phyloP scores from a whole-genome alignment of 176 grass and related monocot species.

The Miscanthus lutarioriparius region DNA sequence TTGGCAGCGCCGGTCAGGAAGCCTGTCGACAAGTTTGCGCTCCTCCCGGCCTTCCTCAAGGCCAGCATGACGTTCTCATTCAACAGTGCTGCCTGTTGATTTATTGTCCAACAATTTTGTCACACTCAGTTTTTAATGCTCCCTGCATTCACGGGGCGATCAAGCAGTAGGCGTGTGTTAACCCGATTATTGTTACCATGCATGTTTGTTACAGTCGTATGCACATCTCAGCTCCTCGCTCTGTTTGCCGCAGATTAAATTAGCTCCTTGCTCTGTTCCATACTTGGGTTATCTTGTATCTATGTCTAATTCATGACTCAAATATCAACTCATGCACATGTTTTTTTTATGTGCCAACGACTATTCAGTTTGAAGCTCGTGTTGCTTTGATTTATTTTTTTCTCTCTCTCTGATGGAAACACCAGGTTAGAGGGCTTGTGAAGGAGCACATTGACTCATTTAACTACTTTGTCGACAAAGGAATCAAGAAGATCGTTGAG shows the following conservation, averaged over 20 bases:
- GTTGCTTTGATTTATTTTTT: neutral
- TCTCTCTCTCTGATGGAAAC: neutral
- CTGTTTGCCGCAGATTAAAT: neutral
- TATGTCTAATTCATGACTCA: neutral
- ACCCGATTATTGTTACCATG: neutral
- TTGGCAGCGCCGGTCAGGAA: conserved; percentile 62
- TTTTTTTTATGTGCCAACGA: neutral
- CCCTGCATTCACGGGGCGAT: neutral
- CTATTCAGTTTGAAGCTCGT: neutral
- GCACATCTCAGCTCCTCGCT: neutral
- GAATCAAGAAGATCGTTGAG: conserved; percentile 75
- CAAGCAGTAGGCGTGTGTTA: neutral
- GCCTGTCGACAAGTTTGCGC: conserved; percentile 73
- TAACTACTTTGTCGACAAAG: conserved; percentile 82
- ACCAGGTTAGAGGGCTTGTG: conserved; percentile 56
- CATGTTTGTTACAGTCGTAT: neutral
- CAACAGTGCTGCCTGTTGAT: neutral
- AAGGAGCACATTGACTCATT: conserved; percentile 90
- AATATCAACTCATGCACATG: neutral
- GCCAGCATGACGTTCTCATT: conserved; percentile 17
- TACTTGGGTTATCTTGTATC: neutral
- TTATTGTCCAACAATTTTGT: neutral
- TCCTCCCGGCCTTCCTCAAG: conserved; percentile 86
- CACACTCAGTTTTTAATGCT: neutral
- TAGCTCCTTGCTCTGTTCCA: neutral